These are phyloP conservation scores for Phytophthora citricola DNA, from an alignment of 352 stramenopile genomes.

Conservation along the genomic window DNA sequence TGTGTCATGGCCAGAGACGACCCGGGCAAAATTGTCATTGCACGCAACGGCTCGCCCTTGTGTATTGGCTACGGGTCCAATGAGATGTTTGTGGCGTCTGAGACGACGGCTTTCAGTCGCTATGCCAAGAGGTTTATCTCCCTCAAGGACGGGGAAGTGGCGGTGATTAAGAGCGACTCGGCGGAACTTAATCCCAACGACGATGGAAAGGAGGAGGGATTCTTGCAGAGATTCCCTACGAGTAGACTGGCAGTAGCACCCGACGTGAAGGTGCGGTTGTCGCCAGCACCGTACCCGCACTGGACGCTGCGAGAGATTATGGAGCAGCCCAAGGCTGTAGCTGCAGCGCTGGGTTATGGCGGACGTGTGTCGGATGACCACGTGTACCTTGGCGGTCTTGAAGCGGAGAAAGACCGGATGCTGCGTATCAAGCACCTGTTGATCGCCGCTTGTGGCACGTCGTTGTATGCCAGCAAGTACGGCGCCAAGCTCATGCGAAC, in stretches of 20 bases:
- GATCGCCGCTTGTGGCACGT: slow-evolving; percentile 95
- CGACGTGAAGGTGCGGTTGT: slow-evolving; percentile 95
- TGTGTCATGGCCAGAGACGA: slow-evolving; percentile 93
- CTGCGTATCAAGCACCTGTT: slow-evolving; percentile 94
- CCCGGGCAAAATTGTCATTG: slow-evolving; percentile 97
- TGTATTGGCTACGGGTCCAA: slow-evolving; percentile 92
- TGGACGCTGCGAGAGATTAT: slow-evolving; percentile 97
- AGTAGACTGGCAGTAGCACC: slow-evolving; percentile 91
- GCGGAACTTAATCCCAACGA: slow-evolving; percentile 92
- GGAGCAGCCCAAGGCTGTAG: slow-evolving; percentile 97
- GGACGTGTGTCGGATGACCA: slow-evolving; percentile 93
- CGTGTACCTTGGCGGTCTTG: slow-evolving; percentile 94
- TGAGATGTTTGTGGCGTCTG: slow-evolving; percentile 97
- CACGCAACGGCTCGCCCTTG: slow-evolving; percentile 96
- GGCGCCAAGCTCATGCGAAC: slow-evolving; percentile 98
- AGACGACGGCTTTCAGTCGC: slow-evolving; percentile 93
- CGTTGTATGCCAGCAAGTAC: slow-evolving; percentile 95
- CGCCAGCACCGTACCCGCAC: slow-evolving; percentile 94
- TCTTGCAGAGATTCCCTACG: slow-evolving; percentile 87
- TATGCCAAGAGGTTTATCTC: slow-evolving; percentile 99
- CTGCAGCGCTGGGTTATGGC: slow-evolving; percentile 93
- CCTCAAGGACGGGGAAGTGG: slow-evolving; percentile 96
- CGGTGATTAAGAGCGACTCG: slow-evolving; percentile 94
- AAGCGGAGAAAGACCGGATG: slow-evolving; percentile 92
- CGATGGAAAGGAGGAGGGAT: slow-evolving; percentile 77